A percentile compares a stretch with the other conserved stretches of the same genome.
Evolutionary conservation across 352 stramenopile species (phyloP).

Genomic region (Pythium brassicae): DNA sequence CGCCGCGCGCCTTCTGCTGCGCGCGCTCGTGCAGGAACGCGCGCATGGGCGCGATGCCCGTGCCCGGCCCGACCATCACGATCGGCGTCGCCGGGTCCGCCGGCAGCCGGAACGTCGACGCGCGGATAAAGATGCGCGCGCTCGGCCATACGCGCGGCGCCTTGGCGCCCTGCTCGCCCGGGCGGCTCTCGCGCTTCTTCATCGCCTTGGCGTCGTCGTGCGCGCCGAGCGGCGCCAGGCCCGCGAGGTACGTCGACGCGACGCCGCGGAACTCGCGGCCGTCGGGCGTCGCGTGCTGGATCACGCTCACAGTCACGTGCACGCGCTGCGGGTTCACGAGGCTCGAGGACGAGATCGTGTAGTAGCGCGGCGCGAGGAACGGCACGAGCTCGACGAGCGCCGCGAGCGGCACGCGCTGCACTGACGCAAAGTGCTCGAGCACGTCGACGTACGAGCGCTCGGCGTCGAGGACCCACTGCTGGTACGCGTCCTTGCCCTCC

Average conservation of each 20-base stretch:
- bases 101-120: slow-evolving; percentile 95
- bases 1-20: slow-evolving; percentile 54
- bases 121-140: slow-evolving; percentile 90
- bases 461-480: slow-evolving; percentile 89
- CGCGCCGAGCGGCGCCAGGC: slow-evolving; percentile 36
- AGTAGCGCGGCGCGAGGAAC: slow-evolving; percentile 93
- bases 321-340: slow-evolving; percentile 88
- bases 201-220: slow-evolving; percentile 50
- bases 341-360: slow-evolving; percentile 97
- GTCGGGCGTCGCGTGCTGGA: slow-evolving; percentile 74
- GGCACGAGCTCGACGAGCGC: slow-evolving; percentile 93
- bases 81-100: slow-evolving; percentile 86
- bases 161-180: slow-evolving; percentile 71
- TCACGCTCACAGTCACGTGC: slow-evolving; percentile 94
- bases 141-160: slow-evolving; percentile 56
- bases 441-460: slow-evolving; percentile 91
- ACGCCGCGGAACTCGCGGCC: slow-evolving; percentile 90
- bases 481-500: slow-evolving; percentile 94
- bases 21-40: slow-evolving; percentile 95
- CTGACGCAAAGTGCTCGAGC: slow-evolving; percentile 70
- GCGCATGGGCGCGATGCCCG: slow-evolving; percentile 96
- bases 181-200: slow-evolving; percentile 66
- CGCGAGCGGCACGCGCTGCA: slow-evolving; percentile 50
- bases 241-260: slow-evolving; percentile 91
- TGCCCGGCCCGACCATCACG: slow-evolving; percentile 94